Evolutionary conservation across 176 grass and related monocot genomes (phyloP).

Genomic region (Tillandsia fasciculata): DNA sequence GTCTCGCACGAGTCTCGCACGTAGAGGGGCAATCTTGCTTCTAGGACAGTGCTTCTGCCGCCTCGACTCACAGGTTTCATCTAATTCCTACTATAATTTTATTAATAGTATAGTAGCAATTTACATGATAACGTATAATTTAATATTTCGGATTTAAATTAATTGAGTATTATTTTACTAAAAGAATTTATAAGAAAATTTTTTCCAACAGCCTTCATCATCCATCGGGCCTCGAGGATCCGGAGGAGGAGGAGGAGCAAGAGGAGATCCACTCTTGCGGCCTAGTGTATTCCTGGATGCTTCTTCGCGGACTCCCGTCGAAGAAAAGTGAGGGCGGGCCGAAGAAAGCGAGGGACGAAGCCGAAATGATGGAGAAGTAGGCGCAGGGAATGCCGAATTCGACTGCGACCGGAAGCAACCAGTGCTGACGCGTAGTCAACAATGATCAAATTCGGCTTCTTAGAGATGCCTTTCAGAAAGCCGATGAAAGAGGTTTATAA

Average conservation of each 20-base stretch:
- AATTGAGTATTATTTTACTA: too few relatives aligned
- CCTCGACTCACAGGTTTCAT: too few relatives aligned
- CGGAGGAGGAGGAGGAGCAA: slow-evolving; percentile 6
- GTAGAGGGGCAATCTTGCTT: too few relatives aligned
- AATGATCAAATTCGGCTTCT: slow-evolving; percentile 33
- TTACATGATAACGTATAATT: too few relatives aligned
- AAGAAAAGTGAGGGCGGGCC: background rate
- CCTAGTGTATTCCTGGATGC: slow-evolving; percentile 9
- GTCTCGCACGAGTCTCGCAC: too few relatives aligned
- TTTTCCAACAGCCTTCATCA: background rate
- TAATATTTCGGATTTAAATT: too few relatives aligned
- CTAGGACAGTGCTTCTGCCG: too few relatives aligned
- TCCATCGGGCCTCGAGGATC: background rate
- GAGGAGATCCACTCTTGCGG: slow-evolving; percentile 12
- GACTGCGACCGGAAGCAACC: slow-evolving; percentile 28
- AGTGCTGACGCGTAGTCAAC: slow-evolving; percentile 27
- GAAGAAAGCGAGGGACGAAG: background rate
- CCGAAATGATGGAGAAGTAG: background rate
- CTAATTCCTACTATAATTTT: too few relatives aligned
- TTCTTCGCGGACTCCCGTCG: background rate
- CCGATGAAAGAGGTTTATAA: slow-evolving; percentile 14
- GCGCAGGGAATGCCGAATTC: slow-evolving; percentile 17
- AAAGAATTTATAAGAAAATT: too few relatives aligned
- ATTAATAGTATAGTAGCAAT: too few relatives aligned
- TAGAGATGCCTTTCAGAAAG: background rate